Evolutionary conservation across 2,329 filamentous ascomycete genomes (phyloP).

Genomic region (Pseudocercospora eumusae): DNA sequence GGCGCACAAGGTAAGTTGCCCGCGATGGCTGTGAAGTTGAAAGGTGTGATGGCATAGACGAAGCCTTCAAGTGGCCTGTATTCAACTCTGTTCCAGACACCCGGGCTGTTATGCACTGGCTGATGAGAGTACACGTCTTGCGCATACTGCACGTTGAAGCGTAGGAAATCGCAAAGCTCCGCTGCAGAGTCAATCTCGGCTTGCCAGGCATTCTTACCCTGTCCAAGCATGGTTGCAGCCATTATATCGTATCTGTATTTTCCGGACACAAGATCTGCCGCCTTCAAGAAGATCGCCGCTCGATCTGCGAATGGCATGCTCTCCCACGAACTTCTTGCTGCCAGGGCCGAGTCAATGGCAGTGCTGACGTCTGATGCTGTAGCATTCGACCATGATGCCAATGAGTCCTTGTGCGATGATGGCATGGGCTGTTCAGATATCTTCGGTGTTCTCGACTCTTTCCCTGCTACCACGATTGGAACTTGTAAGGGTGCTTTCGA

Average conservation of each 20-base stretch:
- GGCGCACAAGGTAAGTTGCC: conserved; percentile 83
- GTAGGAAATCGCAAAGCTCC: conserved; percentile 86
- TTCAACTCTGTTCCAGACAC: conserved; percentile 90
- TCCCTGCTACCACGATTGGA: conserved; percentile 79
- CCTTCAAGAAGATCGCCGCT: conserved; percentile 92
- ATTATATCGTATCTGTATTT: conserved; percentile 98
- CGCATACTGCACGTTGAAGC: conserved; percentile 89
- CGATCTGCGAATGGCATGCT: conserved; percentile 83
- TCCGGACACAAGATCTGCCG: conserved; percentile 81
- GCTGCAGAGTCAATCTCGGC: conserved; percentile 97
- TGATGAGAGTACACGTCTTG: conserved; percentile 88
- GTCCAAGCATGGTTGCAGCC: conserved; percentile 92
- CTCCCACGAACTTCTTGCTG: conserved; percentile 86
- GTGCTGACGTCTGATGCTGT: conserved; percentile 71
- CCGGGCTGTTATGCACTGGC: conserved; percentile 76
- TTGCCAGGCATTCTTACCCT: conserved; percentile 98
- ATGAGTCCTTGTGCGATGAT: conserved; percentile 70
- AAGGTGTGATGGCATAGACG: conserved; percentile 89
- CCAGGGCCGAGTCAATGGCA: conserved; percentile 81
- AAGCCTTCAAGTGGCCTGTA: conserved; percentile 90
- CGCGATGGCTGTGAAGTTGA: conserved; percentile 96
- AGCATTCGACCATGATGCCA: conserved; percentile 85
- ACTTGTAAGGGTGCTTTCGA: conserved; percentile 72
- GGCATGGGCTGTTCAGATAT: conserved; percentile 77
- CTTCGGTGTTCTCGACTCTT: conserved; percentile 60